Evolutionary conservation across 768 basidiomycete genomes (phyloP), one percentile per base, ranked within the genome.

Genomic region (Mycena rebaudengoi): DNA sequence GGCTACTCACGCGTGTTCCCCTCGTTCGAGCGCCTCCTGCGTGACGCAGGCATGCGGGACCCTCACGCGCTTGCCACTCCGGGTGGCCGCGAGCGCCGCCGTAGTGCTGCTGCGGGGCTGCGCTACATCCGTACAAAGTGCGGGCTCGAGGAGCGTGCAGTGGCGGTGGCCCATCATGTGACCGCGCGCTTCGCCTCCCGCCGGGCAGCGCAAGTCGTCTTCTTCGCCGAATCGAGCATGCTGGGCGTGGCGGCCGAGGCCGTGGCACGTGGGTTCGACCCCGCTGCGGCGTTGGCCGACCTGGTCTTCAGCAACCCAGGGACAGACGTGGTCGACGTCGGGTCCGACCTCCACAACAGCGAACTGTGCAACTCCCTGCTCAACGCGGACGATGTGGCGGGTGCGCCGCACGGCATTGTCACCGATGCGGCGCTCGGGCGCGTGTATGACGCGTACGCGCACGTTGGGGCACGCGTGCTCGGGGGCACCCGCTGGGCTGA

Each of bases 391-490:
- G 46, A 48, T 29, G 25, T 48, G 25, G 41, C 41, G 11, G 41
- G 41, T n/a, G 28, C 46, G 3, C 25, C 23, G 11, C 2, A 25
- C 5, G 46, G 46, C 23, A 28, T 23, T 11, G 23, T 48, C 11
- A 48, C 25, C n/a, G 60, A 61, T 11, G 60, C 6, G 25, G 60
- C 51, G 50, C 51, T 61, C 14, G 32, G 60, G n/a, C 30, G 33
- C 11, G 60, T 61, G 44, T 61, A 61, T 51, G 60, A 61, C 29
- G 60, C 51, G 21, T 61, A 28, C 26, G 60, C 60, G 20, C 50
- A 52, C 41, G 33, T 46, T 2, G 60, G 60, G 5, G 60, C 60
- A 23, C 29, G 41, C 23, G 23, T 33, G 16, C 20, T 61, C 10
- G 35, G 35, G 28, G 43, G 32, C 25, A 18, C 26, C 28, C 50